Evolutionary conservation across 176 grass and related monocot species (phyloP).

Genomic region (Canna indica): DNA sequence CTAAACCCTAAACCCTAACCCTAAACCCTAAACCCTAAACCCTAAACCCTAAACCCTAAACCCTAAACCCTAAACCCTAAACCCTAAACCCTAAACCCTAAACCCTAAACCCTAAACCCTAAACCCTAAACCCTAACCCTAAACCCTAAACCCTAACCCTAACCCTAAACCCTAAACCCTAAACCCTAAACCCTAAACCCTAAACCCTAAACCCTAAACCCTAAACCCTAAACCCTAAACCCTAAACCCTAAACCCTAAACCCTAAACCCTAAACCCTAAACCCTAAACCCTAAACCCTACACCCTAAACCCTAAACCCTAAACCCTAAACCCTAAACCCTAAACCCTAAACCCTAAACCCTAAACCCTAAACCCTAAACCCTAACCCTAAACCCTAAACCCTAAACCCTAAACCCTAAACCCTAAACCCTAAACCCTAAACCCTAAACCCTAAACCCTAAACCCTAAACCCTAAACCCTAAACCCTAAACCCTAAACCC

Average conservation of each 20-base stretch:
- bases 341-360: slow-evolving; percentile 2
- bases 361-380: not conserved
- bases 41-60: not conserved
- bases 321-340: slow-evolving; percentile 6
- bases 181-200: slow-evolving; percentile 9
- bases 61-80: not conserved
- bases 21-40: not conserved
- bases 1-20: not conserved
- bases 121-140: slow-evolving; percentile 6
- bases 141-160: not conserved
- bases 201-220: slow-evolving; percentile 7
- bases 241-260: not conserved
- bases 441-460: slow-evolving; percentile 11
- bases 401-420: slow-evolving; percentile 13
- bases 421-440: slow-evolving; percentile 17
- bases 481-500: slow-evolving; percentile 13
- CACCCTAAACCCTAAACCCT: slow-evolving; percentile 4
- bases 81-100: not conserved
- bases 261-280: not conserved
- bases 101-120: not conserved
- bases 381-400: not conserved
- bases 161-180: not conserved
- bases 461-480: slow-evolving; percentile 16
- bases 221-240: slow-evolving; percentile 11
- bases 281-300: slow-evolving; percentile 7